phyloP scores from a whole-genome alignment of 768 basidiomycete genomes.

The Lactarius vividus region DNA sequence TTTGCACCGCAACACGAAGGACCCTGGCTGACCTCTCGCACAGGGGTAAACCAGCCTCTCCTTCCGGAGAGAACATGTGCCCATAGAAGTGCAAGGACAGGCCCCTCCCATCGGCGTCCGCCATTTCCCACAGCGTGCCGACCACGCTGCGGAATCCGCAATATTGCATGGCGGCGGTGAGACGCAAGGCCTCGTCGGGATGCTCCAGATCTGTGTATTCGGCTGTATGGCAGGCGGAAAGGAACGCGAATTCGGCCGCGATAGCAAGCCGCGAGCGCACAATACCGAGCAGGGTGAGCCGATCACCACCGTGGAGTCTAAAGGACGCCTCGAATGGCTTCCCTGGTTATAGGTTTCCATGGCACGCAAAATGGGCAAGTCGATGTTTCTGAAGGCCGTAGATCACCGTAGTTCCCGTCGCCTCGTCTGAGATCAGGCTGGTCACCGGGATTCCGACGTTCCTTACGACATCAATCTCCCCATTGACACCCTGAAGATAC shows the following conservation, averaged over 20 bases:
- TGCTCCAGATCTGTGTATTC: constrained; percentile 5
- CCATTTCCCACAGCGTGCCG: constrained; percentile 24
- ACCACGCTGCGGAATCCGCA: constrained; percentile 22
- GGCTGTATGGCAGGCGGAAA: constrained; percentile 21
- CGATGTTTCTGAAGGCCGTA: constrained; percentile 1
- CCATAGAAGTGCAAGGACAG: constrained; percentile 14
- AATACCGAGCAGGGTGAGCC: constrained; percentile 12
- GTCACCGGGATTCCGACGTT: constrained; percentile 1
- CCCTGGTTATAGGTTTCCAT: constrained; percentile 4
- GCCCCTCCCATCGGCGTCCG: constrained; percentile 19
- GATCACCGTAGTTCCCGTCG: not conserved
- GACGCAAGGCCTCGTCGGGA: constrained; percentile 19
- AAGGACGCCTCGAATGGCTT: constrained; percentile 12
- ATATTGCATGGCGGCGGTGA: constrained; percentile 21
- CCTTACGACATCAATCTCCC: not conserved
- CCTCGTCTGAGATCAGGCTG: not conserved
- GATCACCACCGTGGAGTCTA: constrained; percentile 2
- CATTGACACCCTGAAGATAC: not conserved
- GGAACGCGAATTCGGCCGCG: constrained; percentile 20
- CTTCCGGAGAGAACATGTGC: constrained; percentile 11
- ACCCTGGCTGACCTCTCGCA: constrained; percentile 7
- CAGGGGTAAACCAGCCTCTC: not conserved
- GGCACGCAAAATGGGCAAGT: constrained; percentile 19
- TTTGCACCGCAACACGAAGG: not conserved
- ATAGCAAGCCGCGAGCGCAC: constrained; percentile 7